phyloP scores from a whole-genome alignment of 768 basidiomycete genomes.

The Hirschioporus abietinus region DNA sequence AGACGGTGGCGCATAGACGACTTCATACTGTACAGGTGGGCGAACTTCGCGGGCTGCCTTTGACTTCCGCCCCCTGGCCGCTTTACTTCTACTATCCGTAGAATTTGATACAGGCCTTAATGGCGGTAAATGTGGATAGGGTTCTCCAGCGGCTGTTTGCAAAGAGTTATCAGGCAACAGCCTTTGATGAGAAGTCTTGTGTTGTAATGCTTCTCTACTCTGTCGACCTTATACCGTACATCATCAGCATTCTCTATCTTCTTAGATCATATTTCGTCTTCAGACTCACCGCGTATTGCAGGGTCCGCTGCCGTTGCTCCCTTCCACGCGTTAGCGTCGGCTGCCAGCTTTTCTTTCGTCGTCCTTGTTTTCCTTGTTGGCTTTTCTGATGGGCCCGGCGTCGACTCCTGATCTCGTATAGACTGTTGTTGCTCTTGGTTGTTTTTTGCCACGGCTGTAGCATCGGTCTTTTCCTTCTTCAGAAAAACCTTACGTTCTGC shows the following conservation, averaged over 20 bases:
- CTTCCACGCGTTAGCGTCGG: neutral
- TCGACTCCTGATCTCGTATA: neutral
- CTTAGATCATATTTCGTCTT: neutral
- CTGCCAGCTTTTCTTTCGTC: neutral
- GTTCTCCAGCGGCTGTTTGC: constrained; percentile 36
- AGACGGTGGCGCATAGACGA: constrained; percentile 14
- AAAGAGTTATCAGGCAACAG: neutral
- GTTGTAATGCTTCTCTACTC: neutral
- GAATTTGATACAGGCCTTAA: constrained; percentile 20
- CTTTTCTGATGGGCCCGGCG: neutral
- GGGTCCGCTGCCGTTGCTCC: neutral
- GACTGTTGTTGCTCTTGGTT: neutral
- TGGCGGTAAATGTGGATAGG: constrained; percentile 14
- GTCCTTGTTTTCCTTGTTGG: neutral
- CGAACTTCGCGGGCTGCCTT: constrained; percentile 13
- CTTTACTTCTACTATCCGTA: constrained; percentile 13
- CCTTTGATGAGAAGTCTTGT: neutral
- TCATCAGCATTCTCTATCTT: neutral
- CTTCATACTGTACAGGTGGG: constrained; percentile 1
- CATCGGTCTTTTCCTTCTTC: constrained; percentile 48
- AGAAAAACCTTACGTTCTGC: constrained; percentile 65
- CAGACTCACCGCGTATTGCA: neutral
- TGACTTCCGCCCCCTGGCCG: constrained; percentile 9
- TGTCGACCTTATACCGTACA: neutral
- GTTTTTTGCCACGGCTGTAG: constrained; percentile 23